phyloP scores from a whole-genome alignment of 257 asterid species.

The Nicotiana obtusifolia region DNA sequence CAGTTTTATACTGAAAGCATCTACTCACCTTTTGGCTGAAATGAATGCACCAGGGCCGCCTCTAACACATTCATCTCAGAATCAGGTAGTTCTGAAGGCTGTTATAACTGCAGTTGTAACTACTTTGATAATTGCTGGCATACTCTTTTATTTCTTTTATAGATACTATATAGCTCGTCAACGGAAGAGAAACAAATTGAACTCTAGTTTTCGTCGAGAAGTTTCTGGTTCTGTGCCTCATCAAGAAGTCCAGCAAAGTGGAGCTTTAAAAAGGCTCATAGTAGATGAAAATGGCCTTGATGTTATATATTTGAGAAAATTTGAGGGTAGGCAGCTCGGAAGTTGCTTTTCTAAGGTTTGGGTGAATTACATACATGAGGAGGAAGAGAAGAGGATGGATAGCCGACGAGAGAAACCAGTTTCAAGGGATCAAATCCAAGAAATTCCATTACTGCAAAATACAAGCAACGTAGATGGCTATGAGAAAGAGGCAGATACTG shows the following conservation, averaged over 20 bases:
- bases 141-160: conserved; percentile 33
- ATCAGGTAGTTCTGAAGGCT: conserved; percentile 26
- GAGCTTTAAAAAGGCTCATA: conserved; percentile 49
- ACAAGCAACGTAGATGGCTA: conserved; percentile 16
- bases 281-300: conserved; percentile 73
- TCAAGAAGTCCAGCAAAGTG: conserved; percentile 38
- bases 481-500: not conserved
- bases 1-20: not conserved
- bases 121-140: conserved; percentile 33
- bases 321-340: conserved; percentile 27
- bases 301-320: conserved; percentile 49
- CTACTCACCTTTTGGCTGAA: not conserved
- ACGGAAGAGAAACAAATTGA: conserved; percentile 7
- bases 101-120: conserved; percentile 43
- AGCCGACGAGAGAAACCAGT: conserved; percentile 29
- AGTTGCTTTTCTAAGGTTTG: conserved; percentile 64
- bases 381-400: conserved; percentile 42
- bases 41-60: not conserved
- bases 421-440: conserved; percentile 34
- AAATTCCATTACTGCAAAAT: conserved; percentile 48
- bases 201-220: conserved; percentile 52
- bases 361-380: conserved; percentile 52
- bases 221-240: conserved; percentile 4
- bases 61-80: conserved; percentile 25
- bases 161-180: conserved; percentile 25